phyloP scores from a whole-genome alignment of 176 grass and related monocot genomes.

The Tuctoria greenei region DNA sequence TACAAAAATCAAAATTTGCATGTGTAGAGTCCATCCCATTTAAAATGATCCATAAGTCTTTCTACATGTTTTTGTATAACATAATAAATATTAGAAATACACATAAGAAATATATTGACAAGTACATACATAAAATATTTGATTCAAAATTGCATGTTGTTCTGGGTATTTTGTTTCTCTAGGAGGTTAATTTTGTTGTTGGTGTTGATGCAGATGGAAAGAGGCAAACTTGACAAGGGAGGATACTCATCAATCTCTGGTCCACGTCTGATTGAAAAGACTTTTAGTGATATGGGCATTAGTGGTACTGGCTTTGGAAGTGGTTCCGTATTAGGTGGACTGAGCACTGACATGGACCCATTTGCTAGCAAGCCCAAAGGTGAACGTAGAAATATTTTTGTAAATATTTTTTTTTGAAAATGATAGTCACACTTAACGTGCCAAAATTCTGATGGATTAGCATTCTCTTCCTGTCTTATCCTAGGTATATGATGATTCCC shows the following conservation, averaged over 20 bases:
- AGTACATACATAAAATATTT: background rate
- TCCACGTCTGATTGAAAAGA: too few relatives aligned
- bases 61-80: background rate
- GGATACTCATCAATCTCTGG: too few relatives aligned
- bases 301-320: too few relatives aligned
- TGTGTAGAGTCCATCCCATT: background rate
- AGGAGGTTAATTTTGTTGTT: too few relatives aligned
- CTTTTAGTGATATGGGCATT: too few relatives aligned
- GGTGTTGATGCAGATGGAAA: too few relatives aligned
- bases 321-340: too few relatives aligned
- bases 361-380: too few relatives aligned
- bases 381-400: constrained; percentile 33
- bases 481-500: too few relatives aligned
- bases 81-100: background rate
- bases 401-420: constrained; percentile 15
- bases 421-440: background rate
- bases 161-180: too few relatives aligned
- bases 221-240: too few relatives aligned
- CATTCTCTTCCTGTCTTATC: background rate
- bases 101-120: background rate
- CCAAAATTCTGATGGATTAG: background rate
- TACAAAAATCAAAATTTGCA: background rate
- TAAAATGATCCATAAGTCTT: background rate
- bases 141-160: constrained; percentile 48
- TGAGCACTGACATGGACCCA: too few relatives aligned